A percentile compares a stretch with the other conserved stretches of the same genome.
Conservation (phyloP, 2,329 filamentous ascomycete genomes). For the Keithomyces neogunnii region DNA sequence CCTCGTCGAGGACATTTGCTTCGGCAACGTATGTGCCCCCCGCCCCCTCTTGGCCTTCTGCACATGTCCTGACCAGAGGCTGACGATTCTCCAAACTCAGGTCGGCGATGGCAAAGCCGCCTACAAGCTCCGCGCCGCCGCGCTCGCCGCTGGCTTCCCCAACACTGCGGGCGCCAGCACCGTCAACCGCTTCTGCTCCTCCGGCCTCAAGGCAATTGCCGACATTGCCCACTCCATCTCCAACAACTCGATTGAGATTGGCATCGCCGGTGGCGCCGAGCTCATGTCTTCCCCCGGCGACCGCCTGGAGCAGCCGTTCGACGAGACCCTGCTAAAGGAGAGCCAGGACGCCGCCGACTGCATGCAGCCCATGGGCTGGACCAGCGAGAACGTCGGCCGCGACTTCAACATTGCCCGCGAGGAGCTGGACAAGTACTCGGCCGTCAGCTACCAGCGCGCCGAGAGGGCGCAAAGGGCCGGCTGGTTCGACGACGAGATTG, state of each 20-base stretch:
- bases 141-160: constrained; percentile 86
- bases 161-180: constrained; percentile 76
- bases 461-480: constrained; percentile 87
- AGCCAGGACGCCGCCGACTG: constrained; percentile 77
- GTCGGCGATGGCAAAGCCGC: constrained; percentile 78
- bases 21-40: constrained; percentile 64
- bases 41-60: no score
- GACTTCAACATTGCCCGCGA: constrained; percentile 82
- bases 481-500: constrained; percentile 90
- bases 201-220: constrained; percentile 88
- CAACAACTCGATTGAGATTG: constrained; percentile 73
- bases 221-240: constrained; percentile 87
- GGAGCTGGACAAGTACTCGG: constrained; percentile 75
- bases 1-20: constrained; percentile 80
- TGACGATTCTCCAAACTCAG: constrained; percentile 30
- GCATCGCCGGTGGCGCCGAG: constrained; percentile 83
- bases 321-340: constrained; percentile 60
- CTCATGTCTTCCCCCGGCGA: constrained; percentile 74
- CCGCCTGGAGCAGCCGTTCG: constrained; percentile 62
- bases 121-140: constrained; percentile 83
- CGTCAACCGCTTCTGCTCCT: constrained; percentile 95
- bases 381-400: constrained; percentile 86
- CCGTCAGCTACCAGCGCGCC: constrained; percentile 79
- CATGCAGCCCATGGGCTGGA: constrained; percentile 96
- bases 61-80: not conserved